These are phyloP conservation scores for Alternaria consortialis DNA, from an alignment of 2,329 filamentous ascomycete genomes.

Conservation along the genomic window DNA sequence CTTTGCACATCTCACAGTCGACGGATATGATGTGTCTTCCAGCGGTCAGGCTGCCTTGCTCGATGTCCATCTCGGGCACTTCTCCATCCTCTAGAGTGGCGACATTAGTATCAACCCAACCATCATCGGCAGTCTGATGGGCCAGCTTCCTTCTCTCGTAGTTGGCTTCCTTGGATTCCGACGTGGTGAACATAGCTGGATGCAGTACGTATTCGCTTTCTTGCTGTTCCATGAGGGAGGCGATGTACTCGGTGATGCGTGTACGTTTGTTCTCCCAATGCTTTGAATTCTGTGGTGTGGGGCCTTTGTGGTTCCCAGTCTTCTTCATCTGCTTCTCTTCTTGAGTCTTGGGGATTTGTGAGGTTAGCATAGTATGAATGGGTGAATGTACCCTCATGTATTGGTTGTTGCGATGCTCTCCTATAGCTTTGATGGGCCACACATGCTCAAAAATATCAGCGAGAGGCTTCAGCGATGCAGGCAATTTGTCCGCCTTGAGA, in stretches of 20 bases:
- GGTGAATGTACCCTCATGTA: slow-evolving; percentile 84
- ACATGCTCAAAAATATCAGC: slow-evolving; percentile 85
- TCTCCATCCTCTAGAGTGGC: slow-evolving; percentile 71
- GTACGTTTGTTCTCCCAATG: slow-evolving; percentile 79
- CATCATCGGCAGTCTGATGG: slow-evolving; percentile 63
- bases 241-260: slow-evolving; percentile 81
- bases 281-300: slow-evolving; percentile 69
- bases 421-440: slow-evolving; percentile 88
- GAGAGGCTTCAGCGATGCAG: slow-evolving; percentile 65
- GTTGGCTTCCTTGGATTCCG: slow-evolving; percentile 64
- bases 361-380: slow-evolving; percentile 81
- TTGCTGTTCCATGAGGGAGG: slow-evolving; percentile 74
- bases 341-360: slow-evolving; percentile 73
- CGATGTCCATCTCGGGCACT: slow-evolving; percentile 73
- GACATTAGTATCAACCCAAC: slow-evolving; percentile 85
- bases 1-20: slow-evolving; percentile 98
- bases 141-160: slow-evolving; percentile 62
- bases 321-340: slow-evolving; percentile 70
- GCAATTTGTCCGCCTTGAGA: slow-evolving; percentile 54
- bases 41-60: slow-evolving; percentile 83
- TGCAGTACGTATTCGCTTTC: slow-evolving; percentile 88
- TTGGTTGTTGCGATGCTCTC: slow-evolving; percentile 73
- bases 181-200: slow-evolving; percentile 72
- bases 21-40: slow-evolving; percentile 82
- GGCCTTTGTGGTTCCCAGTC: slow-evolving; percentile 50